Evolutionary conservation across 805 yeast species (phyloP), one percentile per base, ranked within the genome.

Genomic region (Candida odintsovae): DNA sequence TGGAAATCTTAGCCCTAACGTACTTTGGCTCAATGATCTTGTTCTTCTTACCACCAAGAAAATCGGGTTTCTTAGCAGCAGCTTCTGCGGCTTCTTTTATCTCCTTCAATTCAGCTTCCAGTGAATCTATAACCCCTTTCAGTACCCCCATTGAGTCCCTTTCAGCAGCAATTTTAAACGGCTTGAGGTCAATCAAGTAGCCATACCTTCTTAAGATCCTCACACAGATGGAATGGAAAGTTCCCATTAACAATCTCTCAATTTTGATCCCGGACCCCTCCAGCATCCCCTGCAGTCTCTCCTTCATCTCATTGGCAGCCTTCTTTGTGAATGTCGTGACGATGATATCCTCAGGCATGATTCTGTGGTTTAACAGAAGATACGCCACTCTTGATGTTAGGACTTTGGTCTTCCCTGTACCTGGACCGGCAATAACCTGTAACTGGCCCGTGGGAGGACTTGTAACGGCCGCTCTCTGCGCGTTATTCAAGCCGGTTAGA

Each of bases 291-390:
- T 43, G 46, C 18, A 92, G 64, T 38, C 98, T 70, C 28, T 78
- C 83, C 12, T 70, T 66, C 86, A 92, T 83, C 65, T 92, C 98
- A 44, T 72, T 76, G 2, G 97, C 95, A 0, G 99, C 98, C 56
- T 86, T 87, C 56, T 87, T 86, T 12, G 98, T 92, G 68, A 92
- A 92, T 0, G 98, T 90, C 6, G 97, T 88, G 19, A 90, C 94
- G 1, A 92, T 76, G 18, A 94, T 74, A 41, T 75, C 67, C 29
- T 72, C 69, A 0, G 97, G 90, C 1, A 71, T 68, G 0, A 86
- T 63, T 2, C 72, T 64, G 31, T 76, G 70, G 9, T 73, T 62
- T 3, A 77, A 49, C 8, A 90, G 54, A 25, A 90, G 67, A 56
- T 81, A 77, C 0, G 90, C 90, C 10, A 90, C 94, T 40, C 97